Evolutionary conservation across 345 rosid genomes (phyloP), one percentile per base, ranked within the genome.

Genomic region (Barbarea vulgaris): DNA sequence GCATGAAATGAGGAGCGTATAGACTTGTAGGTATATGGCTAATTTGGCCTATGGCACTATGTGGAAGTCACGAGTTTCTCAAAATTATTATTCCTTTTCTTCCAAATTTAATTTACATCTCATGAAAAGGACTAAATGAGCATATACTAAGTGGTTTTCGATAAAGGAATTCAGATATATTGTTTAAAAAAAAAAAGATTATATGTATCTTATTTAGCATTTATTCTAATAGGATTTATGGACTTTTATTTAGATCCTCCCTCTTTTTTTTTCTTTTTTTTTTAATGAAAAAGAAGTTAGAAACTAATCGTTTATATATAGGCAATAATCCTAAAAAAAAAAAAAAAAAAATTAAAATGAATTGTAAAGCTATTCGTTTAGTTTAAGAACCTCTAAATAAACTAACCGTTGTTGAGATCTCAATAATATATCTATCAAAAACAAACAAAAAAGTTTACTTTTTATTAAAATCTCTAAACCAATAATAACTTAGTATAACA

Each of bases 1-100:
- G 74, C 55, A 44, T 70, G 65, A 57, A 0, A 44, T 39, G 56
- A 70, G 65, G 30, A n/a, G n/a, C n/a, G 54, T 44, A 28, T 57
- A 70, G 51, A 25, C 39, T 54, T 54, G 10, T 36, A 36, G 36
- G 39, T 67, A 5, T 14, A 10, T 51, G 47, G 15, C 59, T 67
- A n/a, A 55, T 55, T 28, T 28, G 73, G 52, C 41, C 41, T 56
- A 44, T 46, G 28, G 17, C 65, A 57, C n/a, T 69, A 56, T 55
- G 73, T 55, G 54, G 27, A 31, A 21, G 36, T 70, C 67, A 70
- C 58, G 57, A 59, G 58, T 59, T 70, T 70, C 67, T 47, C 18
- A 31, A 67, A 9, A 56, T 28, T 27, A 33, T 31, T 70, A 46
- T 59, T 70, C 48, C 25, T 57, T 57, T 46, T 57, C 34, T 19